These are phyloP conservation scores for Sanghuangporus weigelae DNA, from an alignment of 1,284 basidiomycete genomes.

Conservation along the genomic window DNA sequence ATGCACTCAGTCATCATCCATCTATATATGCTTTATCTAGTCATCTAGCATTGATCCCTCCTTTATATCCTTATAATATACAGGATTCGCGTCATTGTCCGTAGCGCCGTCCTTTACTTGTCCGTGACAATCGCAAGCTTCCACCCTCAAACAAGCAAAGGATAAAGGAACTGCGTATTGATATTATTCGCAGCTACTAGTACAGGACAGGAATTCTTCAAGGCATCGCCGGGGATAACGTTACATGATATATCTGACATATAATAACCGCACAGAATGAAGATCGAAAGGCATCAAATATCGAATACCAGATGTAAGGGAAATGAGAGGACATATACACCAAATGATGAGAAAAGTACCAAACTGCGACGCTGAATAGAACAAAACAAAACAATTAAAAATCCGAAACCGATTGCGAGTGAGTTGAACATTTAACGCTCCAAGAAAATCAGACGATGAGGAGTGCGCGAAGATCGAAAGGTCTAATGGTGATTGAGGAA, in stretches of 20 bases:
- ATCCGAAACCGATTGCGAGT: not conserved
- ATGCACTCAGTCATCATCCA: not conserved
- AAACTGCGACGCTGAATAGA: too few species aligned
- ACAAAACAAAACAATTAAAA: not conserved
- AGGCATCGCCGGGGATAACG: not conserved
- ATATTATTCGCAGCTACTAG: not conserved
- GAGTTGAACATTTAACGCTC: not conserved
- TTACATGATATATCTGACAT: not conserved
- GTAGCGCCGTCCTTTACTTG: too few species aligned
- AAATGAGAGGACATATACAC: too few species aligned
- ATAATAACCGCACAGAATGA: not conserved
- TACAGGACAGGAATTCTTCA: not conserved
- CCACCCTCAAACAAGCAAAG: not conserved
- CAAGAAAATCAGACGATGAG: not conserved
- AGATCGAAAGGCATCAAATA: too few species aligned
- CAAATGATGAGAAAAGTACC: too few species aligned
- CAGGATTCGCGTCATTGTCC: too few species aligned
- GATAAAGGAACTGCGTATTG: not conserved
- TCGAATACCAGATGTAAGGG: too few species aligned
- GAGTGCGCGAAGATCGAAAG: not conserved
- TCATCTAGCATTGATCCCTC: not conserved
- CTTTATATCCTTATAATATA: not conserved
- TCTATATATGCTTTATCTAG: not conserved
- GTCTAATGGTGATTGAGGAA: not conserved
- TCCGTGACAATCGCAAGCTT: not conserved